phyloP scores from a whole-genome alignment of 2,329 filamentous ascomycete genomes.

The Exserohilum rostratum region DNA sequence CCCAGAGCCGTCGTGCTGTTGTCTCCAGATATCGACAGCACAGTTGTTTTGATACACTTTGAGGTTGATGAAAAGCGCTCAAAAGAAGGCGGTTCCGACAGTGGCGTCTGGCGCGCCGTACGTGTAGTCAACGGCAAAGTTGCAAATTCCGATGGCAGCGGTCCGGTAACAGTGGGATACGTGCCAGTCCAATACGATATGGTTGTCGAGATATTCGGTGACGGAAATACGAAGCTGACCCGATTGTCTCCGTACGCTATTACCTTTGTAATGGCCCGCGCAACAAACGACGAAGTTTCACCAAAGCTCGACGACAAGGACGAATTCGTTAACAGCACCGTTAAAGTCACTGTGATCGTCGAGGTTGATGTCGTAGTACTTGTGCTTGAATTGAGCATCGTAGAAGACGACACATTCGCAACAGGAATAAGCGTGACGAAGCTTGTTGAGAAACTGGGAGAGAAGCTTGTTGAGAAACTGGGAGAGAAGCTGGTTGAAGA shows the following conservation, averaged over 20 bases:
- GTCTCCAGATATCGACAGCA: slow-evolving; percentile 12
- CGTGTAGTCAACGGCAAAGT: slow-evolving; percentile 31
- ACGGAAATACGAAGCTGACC: slow-evolving; percentile 39
- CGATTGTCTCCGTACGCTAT: slow-evolving; percentile 31
- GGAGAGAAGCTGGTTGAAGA: background rate
- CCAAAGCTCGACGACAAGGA: background rate
- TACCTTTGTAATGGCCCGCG: slow-evolving; percentile 28
- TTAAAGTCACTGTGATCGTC: background rate
- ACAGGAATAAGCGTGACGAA: background rate
- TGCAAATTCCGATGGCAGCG: slow-evolving; percentile 31
- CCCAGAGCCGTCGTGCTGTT: background rate
- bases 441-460: background rate
- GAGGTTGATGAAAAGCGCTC: slow-evolving; percentile 19
- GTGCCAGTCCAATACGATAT: slow-evolving; percentile 43
- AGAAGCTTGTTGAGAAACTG: background rate
- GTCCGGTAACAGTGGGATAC: slow-evolving; percentile 36
- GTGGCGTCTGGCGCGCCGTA: slow-evolving; percentile 24
- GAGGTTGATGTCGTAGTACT: background rate
- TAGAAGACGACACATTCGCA: background rate
- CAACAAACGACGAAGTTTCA: slow-evolving; percentile 7
- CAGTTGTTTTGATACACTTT: slow-evolving; percentile 19
- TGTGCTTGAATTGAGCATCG: background rate
- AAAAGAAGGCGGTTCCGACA: slow-evolving; percentile 29
- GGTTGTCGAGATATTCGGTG: slow-evolving; percentile 36
- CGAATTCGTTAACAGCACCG: background rate